Base-by-base conservation (phyloP, 768 basidiomycete genomes). In the Rhizopogon salebrosus region DNA sequence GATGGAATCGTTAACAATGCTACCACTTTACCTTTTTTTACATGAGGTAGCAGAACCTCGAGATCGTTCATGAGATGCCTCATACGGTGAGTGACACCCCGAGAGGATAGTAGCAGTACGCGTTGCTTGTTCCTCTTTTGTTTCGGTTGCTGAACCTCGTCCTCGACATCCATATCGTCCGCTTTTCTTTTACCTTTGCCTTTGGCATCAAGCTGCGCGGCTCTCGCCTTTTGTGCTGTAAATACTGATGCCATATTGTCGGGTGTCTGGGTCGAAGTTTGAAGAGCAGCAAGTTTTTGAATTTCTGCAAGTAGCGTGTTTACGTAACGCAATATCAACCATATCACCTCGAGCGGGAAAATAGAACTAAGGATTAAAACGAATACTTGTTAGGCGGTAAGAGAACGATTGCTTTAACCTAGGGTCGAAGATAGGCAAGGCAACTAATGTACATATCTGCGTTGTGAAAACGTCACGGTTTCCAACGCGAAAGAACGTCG, bases 1-100 rank as follows among this genome's bases (percentile, higher is more conserved):
- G 10, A 22, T 37, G 29, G 46, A 48, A 37, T 43, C 52, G 11
- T 49, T 14, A 3, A 34, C 43, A 14, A n/a, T 24, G 41, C 24
- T 11, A 48, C 36, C 42, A 42, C 63, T 80, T 51, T 48, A 92
- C 97, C 97, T 77, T 97, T 98, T 76, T 98, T 99, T 3, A 90
- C 81, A 69, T 99, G 97, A 5, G 97, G 97, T 9, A 99, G 69
- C 26, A 99, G 73, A 0, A 79, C 82, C 66, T 95, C 91, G 49
- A 99, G 64, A 68, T 99, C 97, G 60, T 86, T 89, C 92, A 98
- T 94, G 54, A 99, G 75, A 69, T 99, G 97, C 57, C 97, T 75
- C 94, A 98, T 98, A 24, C 97, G 82, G 70, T 95, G 89, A 18
- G 93, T 98, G 51, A 98, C 80, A 49, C 97, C 97, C 53, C 97